A percentile compares a stretch with the other conserved stretches of the same genome.
phyloP scores from a whole-genome alignment of 2,329 filamentous ascomycete species.

The Dothidotthia symphoricarpi region DNA sequence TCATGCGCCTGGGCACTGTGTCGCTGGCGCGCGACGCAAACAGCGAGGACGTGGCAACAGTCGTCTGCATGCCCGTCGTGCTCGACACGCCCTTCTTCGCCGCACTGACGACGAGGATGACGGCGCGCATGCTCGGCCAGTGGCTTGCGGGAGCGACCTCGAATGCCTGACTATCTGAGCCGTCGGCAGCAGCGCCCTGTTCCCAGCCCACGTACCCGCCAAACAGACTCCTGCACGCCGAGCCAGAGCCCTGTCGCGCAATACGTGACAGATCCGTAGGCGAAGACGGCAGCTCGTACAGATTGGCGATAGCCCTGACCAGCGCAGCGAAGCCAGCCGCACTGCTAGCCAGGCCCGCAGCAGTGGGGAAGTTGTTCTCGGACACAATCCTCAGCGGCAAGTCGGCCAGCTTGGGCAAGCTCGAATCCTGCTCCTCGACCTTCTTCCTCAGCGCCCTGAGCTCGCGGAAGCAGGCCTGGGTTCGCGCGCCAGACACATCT shows the following conservation, averaged over 20 bases:
- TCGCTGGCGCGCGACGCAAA: slow-evolving; percentile 73
- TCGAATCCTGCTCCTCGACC: slow-evolving; percentile 69
- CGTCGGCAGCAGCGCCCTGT: slow-evolving; percentile 71
- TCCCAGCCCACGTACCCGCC: slow-evolving; percentile 97
- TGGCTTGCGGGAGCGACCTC: slow-evolving; percentile 84
- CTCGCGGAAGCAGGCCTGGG: slow-evolving; percentile 90
- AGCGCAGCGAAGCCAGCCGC: slow-evolving; percentile 67
- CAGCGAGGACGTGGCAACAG: slow-evolving; percentile 84
- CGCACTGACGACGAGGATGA: slow-evolving; percentile 87
- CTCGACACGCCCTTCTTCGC: slow-evolving; percentile 95
- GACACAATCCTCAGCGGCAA: slow-evolving; percentile 83
- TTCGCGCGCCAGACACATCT: slow-evolving; percentile 82
- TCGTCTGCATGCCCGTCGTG: slow-evolving; percentile 95
- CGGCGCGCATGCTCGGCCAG: slow-evolving; percentile 92
- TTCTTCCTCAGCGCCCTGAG: slow-evolving; percentile 73
- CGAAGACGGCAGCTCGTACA: slow-evolving; percentile 80
- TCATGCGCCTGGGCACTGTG: slow-evolving; percentile 82
- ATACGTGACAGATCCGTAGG: slow-evolving; percentile 83
- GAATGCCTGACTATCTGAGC: slow-evolving; percentile 82
- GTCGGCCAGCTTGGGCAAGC: slow-evolving; percentile 76
- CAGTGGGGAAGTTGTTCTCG: slow-evolving; percentile 98
- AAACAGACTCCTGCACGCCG: slow-evolving; percentile 88
- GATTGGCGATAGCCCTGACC: slow-evolving; percentile 82
- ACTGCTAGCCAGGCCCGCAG: slow-evolving; percentile 73
- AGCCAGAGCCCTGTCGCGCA: slow-evolving; percentile 90